Conservation (phyloP, 192 early-diverging fungal species). For the Funneliformis mosseae region DNA sequence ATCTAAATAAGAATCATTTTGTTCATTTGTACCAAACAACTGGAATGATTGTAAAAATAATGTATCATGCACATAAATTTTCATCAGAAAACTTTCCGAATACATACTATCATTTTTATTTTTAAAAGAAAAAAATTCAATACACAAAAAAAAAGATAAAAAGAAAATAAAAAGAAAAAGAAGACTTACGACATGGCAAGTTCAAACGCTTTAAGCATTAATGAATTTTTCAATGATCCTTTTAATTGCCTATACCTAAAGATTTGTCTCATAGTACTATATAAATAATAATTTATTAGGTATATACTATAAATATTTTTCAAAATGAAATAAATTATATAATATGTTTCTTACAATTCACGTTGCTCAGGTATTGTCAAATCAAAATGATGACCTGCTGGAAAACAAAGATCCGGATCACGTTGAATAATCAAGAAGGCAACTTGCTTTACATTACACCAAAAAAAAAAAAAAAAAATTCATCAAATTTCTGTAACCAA, state of each 20-base stretch:
- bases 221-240: conserved; percentile 45
- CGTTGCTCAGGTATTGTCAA: conserved; percentile 50
- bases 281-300: conserved; percentile 6
- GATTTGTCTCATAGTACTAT: conserved; percentile 57
- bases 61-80: conserved; percentile 62
- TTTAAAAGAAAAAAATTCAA: background rate
- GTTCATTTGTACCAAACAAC: conserved; percentile 61
- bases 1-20: conserved; percentile 46
- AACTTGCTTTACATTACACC: background rate
- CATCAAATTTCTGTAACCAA: background rate
- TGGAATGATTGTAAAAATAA: conserved; percentile 58
- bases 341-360: conserved; percentile 49
- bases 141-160: background rate
- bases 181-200: conserved; percentile 42
- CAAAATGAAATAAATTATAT: background rate
- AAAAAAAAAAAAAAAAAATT: background rate
- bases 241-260: conserved; percentile 43
- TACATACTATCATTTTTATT: conserved; percentile 41
- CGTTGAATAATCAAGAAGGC: conserved; percentile 53
- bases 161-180: background rate
- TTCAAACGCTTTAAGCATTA: conserved; percentile 41
- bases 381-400: conserved; percentile 53
- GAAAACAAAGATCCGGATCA: conserved; percentile 56
- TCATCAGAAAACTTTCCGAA: conserved; percentile 63
- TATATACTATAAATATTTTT: background rate